Evolutionary conservation across 2,329 filamentous ascomycete species (phyloP), one percentile per base, ranked within the genome.

Genomic region (Botryotinia calthae): DNA sequence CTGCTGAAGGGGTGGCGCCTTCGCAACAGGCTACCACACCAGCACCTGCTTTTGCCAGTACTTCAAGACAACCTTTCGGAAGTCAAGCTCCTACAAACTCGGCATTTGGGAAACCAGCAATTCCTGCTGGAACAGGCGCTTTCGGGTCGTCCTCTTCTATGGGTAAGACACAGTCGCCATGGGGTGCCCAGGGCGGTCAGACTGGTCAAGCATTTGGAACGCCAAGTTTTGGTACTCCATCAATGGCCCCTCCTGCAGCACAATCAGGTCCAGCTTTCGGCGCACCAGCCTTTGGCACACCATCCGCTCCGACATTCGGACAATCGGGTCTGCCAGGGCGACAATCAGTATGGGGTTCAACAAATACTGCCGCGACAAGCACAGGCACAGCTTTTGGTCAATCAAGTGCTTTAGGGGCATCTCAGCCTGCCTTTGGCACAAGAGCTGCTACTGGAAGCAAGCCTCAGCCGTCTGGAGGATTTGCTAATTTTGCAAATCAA

Each of bases 271-370:
- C 85, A 63, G 80, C 84, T 6, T 89, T 90, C 78, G 88, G 88
- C 4, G 80, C 86, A 65, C 81, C 86, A 31, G 77, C 83, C 3
- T 79, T 79, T 61, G 78, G 78, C 46, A 84, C 87, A 75, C 82
- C 87, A 34, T 76, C 75, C 48, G 76, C 74, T 22, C 78, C 78
- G 58, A 67, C 77, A n/a, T 75, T 80, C 59, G 77, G 76, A 34
- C 37, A 63, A 25, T 83, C 85, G 12, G 82, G 83, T 20, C 76
- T 76, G 58, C 77, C 86, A 42, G 86, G 86, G 2, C 86, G 85
- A 74, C 76, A 83, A 3, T 90, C 88, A 8, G 87, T 87, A 18
- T 90, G 88, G 88, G 84, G 83, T 6, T 78, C 84, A 31, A 82
- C 74, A 54, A 75, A 70, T 34, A 73, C 76, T 46, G 40, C 77